A percentile compares a stretch with the other conserved stretches of the same genome.
These are phyloP conservation scores for Ascochyta clinopodiicola DNA, from an alignment of 2,329 filamentous ascomycete genomes.

Conservation along the genomic window DNA sequence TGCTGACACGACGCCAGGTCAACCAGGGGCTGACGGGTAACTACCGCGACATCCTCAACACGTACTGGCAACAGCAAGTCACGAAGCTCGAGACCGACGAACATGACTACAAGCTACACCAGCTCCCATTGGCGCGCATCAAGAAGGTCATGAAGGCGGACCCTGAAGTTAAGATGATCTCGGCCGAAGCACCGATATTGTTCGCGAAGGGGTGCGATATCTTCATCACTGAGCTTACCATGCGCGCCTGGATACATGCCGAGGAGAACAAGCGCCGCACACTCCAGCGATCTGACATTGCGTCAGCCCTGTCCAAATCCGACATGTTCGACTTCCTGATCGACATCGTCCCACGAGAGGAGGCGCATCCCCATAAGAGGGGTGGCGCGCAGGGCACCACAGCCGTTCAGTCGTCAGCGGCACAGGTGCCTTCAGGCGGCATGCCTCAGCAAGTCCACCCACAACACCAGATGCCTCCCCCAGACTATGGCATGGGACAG, in stretches of 20 bases:
- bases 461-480: slow-evolving; percentile 61
- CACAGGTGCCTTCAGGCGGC: slow-evolving; percentile 40
- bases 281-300: slow-evolving; percentile 93
- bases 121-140: slow-evolving; percentile 94
- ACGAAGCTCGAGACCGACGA: slow-evolving; percentile 92
- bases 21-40: slow-evolving; percentile 92
- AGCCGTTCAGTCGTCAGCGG: slow-evolving; percentile 52
- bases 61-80: slow-evolving; percentile 99
- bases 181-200: slow-evolving; percentile 93
- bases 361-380: slow-evolving; percentile 85
- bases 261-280: slow-evolving; percentile 98
- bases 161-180: slow-evolving; percentile 99
- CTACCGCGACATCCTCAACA: slow-evolving; percentile 96
- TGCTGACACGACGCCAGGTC: slow-evolving; percentile 64
- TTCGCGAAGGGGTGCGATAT: slow-evolving; percentile 99
- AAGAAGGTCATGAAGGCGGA: slow-evolving; percentile 99
- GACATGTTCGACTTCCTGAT: slow-evolving; percentile 99
- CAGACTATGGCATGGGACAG: slow-evolving; percentile 62
- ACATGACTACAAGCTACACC: slow-evolving; percentile 98
- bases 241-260: slow-evolving; percentile 99
- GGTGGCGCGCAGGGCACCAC: slow-evolving; percentile 42
- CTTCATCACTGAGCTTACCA: slow-evolving; percentile 98
- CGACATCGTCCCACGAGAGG: slow-evolving; percentile 96
- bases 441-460: slow-evolving; percentile 53
- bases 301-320: slow-evolving; percentile 91